A percentile compares a stretch with the other conserved stretches of the same genome.
Conservation (phyloP, 345 rosid genomes). For the Populus tremula region DNA sequence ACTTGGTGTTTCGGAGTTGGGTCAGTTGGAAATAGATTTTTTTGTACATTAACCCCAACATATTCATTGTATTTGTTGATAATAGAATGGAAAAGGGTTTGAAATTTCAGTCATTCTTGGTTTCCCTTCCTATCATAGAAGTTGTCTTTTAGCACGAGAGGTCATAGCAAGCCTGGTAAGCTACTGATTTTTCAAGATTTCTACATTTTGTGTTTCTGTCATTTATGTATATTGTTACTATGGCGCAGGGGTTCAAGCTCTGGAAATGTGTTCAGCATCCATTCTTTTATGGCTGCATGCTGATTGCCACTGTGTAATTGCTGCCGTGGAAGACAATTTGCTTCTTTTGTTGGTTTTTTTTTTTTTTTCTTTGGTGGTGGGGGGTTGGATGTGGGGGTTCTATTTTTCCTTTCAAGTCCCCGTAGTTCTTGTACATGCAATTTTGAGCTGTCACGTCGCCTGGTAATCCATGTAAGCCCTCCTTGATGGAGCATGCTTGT, state of each 20-base stretch:
- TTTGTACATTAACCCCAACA: constrained; percentile 40
- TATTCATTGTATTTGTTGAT: constrained; percentile 45
- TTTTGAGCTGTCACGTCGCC: background rate
- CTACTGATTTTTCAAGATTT: background rate
- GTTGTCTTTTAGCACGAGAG: background rate
- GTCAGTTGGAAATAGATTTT: constrained; percentile 11
- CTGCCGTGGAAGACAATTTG: background rate
- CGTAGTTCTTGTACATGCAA: background rate
- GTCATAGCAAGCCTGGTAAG: too few species aligned
- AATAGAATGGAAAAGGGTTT: constrained; percentile 25
- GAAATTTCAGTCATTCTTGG: background rate
- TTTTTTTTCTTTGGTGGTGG: too few species aligned
- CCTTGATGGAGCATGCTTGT: background rate
- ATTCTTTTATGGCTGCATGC: background rate
- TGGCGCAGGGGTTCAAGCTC: background rate
- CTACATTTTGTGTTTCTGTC: background rate
- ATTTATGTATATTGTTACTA: background rate
- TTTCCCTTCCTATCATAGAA: background rate
- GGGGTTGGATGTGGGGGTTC: background rate
- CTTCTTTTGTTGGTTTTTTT: background rate
- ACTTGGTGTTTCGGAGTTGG: constrained; percentile 14
- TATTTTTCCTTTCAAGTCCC: background rate
- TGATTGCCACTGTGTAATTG: background rate
- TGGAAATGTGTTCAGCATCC: background rate
- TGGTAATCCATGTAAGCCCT: background rate